A percentile compares a stretch with the other conserved stretches of the same genome.
Evolutionary conservation across 805 yeast species (phyloP).

Genomic region (Yamadazyma ubonensis): DNA sequence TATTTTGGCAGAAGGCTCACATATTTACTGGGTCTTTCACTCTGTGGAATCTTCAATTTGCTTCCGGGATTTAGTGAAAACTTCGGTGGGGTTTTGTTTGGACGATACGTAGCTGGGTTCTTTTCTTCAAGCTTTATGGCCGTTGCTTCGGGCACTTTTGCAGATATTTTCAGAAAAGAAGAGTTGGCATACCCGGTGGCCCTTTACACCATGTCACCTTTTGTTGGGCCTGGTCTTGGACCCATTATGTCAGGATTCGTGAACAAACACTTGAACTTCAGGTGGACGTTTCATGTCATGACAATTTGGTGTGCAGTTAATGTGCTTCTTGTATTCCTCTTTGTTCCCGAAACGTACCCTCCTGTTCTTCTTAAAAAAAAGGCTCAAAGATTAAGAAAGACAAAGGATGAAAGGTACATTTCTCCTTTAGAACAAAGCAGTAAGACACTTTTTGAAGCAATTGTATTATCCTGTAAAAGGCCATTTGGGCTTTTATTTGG

Average conservation of each 20-base stretch:
- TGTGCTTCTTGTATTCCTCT: conserved; percentile 19
- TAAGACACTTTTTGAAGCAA: conserved; percentile 19
- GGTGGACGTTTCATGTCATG: conserved; percentile 29
- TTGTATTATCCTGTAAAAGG: conserved; percentile 21
- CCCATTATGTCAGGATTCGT: conserved; percentile 30
- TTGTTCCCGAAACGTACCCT: conserved; percentile 31
- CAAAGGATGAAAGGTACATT: conserved; percentile 36
- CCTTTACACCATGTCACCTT: conserved; percentile 28
- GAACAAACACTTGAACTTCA: conserved; percentile 17
- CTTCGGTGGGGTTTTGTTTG: conserved; percentile 27
- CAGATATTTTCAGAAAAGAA: conserved; percentile 27
- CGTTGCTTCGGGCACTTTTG: conserved; percentile 30
- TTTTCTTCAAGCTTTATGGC: conserved; percentile 29
- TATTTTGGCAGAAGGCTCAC: conserved; percentile 58
- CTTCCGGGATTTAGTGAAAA: conserved; percentile 26
- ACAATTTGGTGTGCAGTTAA: conserved; percentile 23
- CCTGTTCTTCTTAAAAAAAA: conserved; percentile 25
- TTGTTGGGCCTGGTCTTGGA: conserved; percentile 31
- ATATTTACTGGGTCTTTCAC: conserved; percentile 31
- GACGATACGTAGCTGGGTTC: conserved; percentile 27
- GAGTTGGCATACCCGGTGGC: conserved; percentile 24
- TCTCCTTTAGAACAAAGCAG: conserved; percentile 40
- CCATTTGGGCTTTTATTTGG: conserved; percentile 25
- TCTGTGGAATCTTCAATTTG: conserved; percentile 23
- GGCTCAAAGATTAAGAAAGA: conserved; percentile 28